Conservation (phyloP, 805 yeast genomes). For the Kodamaea sagamina region DNA sequence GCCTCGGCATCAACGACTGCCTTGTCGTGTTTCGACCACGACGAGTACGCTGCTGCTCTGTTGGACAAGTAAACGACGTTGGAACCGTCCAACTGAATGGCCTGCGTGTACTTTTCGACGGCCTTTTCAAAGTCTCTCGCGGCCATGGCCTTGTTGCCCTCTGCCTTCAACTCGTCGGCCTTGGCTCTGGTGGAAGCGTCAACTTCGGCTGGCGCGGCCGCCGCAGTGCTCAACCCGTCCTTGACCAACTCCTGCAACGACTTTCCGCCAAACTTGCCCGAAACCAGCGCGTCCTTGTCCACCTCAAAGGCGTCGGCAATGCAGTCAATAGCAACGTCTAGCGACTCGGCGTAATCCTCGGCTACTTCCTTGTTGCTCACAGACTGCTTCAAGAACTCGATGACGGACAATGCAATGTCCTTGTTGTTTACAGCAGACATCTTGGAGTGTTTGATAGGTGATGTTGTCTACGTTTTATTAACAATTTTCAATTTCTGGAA, state of each 20-base stretch:
- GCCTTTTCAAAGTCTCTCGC: slow-evolving; percentile 70
- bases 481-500: not conserved
- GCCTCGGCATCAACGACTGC: slow-evolving; percentile 83
- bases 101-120: slow-evolving; percentile 74
- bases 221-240: slow-evolving; percentile 13
- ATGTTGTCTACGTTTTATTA: not conserved
- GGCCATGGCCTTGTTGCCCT: slow-evolving; percentile 91
- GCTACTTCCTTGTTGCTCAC: slow-evolving; percentile 63
- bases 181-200: slow-evolving; percentile 59
- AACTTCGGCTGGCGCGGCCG: slow-evolving; percentile 34
- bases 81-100: slow-evolving; percentile 65
- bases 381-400: slow-evolving; percentile 64
- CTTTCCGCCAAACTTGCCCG: slow-evolving; percentile 52
- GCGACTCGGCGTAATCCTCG: slow-evolving; percentile 81
- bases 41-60: slow-evolving; percentile 95
- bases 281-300: slow-evolving; percentile 47
- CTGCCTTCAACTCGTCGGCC: slow-evolving; percentile 83
- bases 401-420: slow-evolving; percentile 71
- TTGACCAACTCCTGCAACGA: slow-evolving; percentile 48
- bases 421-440: slow-evolving; percentile 53
- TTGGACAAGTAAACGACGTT: slow-evolving; percentile 88
- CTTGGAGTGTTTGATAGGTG: slow-evolving; percentile 1
- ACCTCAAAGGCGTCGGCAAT: slow-evolving; percentile 83
- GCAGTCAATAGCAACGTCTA: slow-evolving; percentile 93
- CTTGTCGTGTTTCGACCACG: slow-evolving; percentile 66